These are phyloP conservation scores for Agaricales sp. DNA, from an alignment of 1,284 basidiomycete species.

Conservation along the genomic window DNA sequence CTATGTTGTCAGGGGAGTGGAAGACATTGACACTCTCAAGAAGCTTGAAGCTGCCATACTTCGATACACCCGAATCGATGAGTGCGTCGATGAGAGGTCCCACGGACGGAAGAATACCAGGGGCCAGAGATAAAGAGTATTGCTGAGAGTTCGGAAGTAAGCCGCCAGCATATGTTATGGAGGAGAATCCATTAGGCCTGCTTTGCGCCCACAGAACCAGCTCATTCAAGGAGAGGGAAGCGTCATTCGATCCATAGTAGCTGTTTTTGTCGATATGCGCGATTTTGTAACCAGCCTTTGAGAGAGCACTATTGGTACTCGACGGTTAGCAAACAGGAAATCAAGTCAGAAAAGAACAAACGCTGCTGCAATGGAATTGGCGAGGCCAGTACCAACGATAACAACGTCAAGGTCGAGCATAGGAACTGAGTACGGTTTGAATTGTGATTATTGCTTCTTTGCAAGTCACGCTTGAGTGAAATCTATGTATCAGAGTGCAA, in stretches of 20 bases:
- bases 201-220: conserved; percentile 57
- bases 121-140: conserved; percentile 81
- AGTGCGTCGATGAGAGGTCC: conserved; percentile 78
- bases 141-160: conserved; percentile 53
- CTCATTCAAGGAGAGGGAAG: conserved; percentile 77
- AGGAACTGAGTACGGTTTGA: too few species aligned
- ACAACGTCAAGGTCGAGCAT: conserved; percentile 58
- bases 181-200: conserved; percentile 22
- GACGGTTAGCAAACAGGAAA: conserved; percentile 13
- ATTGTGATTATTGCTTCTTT: too few species aligned
- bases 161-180: conserved; percentile 30
- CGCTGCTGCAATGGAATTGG: conserved; percentile 85
- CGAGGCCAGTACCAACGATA: conserved; percentile 80
- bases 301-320: conserved; percentile 56
- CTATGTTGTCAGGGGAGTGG: conserved; percentile 31
- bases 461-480: too few species aligned
- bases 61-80: conserved; percentile 77
- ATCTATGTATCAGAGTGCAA: too few species aligned
- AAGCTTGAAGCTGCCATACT: conserved; percentile 85
- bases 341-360: conserved; percentile 31
- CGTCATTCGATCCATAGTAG: conserved; percentile 82
- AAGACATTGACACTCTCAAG: conserved; percentile 71
- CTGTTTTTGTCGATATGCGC: conserved; percentile 81
- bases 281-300: conserved; percentile 79
- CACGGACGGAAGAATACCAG: conserved; percentile 71